Conservation (phyloP, 2,329 filamentous ascomycete genomes). For the Aspergillus sp. region DNA sequence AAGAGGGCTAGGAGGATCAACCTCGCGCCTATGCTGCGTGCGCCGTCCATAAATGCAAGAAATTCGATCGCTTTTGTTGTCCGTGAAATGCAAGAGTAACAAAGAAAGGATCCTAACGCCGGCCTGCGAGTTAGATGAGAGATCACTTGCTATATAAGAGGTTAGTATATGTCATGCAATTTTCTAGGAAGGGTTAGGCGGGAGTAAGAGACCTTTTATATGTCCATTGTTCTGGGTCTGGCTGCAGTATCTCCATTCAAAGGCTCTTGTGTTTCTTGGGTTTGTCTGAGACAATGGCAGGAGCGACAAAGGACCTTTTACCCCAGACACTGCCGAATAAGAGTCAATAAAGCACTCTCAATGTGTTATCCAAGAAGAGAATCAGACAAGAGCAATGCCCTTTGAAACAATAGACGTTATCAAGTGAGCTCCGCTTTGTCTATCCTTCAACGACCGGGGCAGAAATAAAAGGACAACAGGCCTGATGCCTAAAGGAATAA, state of each 20-base stretch:
- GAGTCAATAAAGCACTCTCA: constrained; percentile 6
- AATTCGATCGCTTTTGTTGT: not conserved
- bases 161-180: constrained; percentile 11
- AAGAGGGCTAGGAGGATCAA: constrained; percentile 33
- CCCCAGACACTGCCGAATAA: not conserved
- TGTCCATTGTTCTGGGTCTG: constrained; percentile 9
- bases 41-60: constrained; percentile 12
- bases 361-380: not conserved
- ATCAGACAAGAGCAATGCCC: not conserved
- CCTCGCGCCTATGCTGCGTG: constrained; percentile 7
- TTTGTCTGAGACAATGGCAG: constrained; percentile 1
- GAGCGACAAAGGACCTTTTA: constrained; percentile 1
- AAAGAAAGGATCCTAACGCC: constrained; percentile 10
- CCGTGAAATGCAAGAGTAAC: not conserved
- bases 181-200: not conserved
- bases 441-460: not conserved
- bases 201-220: constrained; percentile 12
- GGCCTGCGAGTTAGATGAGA: constrained; percentile 4
- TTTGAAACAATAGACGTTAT: constrained; percentile 10
- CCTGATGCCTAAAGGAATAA: constrained; percentile 3
- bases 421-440: constrained; percentile 4
- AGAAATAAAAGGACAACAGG: constrained; percentile 8
- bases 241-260: not conserved
- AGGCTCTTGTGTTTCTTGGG: constrained; percentile 7
- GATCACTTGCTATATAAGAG: not conserved